Conservation (phyloP, 495 filamentous ascomycete genomes). For the Daldinia concentrica region DNA sequence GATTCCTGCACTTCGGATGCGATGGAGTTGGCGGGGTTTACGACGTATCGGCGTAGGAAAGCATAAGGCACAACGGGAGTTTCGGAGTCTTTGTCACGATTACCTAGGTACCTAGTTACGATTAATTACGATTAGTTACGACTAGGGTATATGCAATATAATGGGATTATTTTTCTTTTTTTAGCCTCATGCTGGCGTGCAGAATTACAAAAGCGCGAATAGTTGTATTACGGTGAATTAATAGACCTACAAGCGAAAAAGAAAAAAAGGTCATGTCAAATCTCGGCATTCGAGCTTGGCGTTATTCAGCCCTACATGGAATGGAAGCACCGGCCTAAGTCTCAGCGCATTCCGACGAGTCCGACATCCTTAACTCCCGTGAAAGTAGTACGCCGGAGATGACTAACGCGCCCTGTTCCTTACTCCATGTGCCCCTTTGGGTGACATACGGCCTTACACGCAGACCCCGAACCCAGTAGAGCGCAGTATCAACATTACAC, state of each 20-base stretch:
- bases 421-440: not conserved
- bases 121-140: not conserved
- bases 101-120: no score
- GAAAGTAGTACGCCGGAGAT: not conserved
- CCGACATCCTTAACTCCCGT: slow-evolving; percentile 11
- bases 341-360: slow-evolving; percentile 22
- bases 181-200: slow-evolving; percentile 1
- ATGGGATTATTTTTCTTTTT: slow-evolving; percentile 1
- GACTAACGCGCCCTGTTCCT: not conserved
- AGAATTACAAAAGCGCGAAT: not conserved
- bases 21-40: slow-evolving; percentile 18
- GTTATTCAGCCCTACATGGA: slow-evolving; percentile 36
- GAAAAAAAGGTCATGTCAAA: not conserved
- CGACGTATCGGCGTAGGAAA: slow-evolving; percentile 5
- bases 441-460: slow-evolving; percentile 10
- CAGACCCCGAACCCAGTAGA: slow-evolving; percentile 33
- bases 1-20: slow-evolving; percentile 7
- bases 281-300: slow-evolving; percentile 17
- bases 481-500: slow-evolving; percentile 19
- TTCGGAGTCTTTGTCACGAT: not conserved
- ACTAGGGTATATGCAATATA: not conserved
- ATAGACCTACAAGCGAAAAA: slow-evolving; percentile 2
- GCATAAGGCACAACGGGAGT: slow-evolving; percentile 9
- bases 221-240: slow-evolving; percentile 19
- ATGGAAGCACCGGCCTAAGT: slow-evolving; percentile 7